Evolutionary conservation across 2,329 filamentous ascomycete species (phyloP), one percentile per base, ranked within the genome.

Genomic region (Hypoxylon sp.): DNA sequence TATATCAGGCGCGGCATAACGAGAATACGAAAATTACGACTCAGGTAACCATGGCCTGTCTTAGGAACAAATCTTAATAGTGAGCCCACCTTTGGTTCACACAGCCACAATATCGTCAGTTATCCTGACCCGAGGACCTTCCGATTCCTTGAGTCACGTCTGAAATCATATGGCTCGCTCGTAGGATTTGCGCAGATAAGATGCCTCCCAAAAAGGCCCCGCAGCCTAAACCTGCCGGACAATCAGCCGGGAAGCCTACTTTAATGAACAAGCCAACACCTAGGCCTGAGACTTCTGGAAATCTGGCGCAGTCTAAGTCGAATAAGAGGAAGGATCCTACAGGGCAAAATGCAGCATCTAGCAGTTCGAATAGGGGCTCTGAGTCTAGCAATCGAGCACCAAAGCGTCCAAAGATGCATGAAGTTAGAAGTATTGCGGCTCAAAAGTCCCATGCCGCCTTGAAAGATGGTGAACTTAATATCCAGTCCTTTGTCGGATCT

Each of bases 401-500:
- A 67, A 86, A 86, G 72, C 83, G 85, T 76, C 78, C 79, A 73
- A 84, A 85, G 73, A 74, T 85, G 33, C 76, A 81, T 58, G 80
- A 84, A 52, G 82, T 84, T 22, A 83, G 86, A 68, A 80, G 78
- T 72, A 86, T 88, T 71, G 83, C 84, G 42, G 80, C 82, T 17
- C 86, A 88, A 73, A 79, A 81, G 14, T 81, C 85, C 14, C 82
- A 86, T 44, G 83, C 82, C 9, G 86, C 85, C 5, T 80, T 88
- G 24, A 84, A 85, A 55, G 89, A 92, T 80, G 96, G 95, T 77
- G 91, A 97, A 77, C 86, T 99, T 66, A 91, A 98, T 77, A 87
- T 98, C 56, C 89, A 92, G 72, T 88, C 91, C 29, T 99, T 98
- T 75, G 86, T 98, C 73, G 90, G 90, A 73, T 91, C 94, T 10